A percentile compares a stretch with the other conserved stretches of the same genome.
Evolutionary conservation across 352 stramenopile genomes (phyloP).

Genomic region (Hyaloperonospora brassicae): DNA sequence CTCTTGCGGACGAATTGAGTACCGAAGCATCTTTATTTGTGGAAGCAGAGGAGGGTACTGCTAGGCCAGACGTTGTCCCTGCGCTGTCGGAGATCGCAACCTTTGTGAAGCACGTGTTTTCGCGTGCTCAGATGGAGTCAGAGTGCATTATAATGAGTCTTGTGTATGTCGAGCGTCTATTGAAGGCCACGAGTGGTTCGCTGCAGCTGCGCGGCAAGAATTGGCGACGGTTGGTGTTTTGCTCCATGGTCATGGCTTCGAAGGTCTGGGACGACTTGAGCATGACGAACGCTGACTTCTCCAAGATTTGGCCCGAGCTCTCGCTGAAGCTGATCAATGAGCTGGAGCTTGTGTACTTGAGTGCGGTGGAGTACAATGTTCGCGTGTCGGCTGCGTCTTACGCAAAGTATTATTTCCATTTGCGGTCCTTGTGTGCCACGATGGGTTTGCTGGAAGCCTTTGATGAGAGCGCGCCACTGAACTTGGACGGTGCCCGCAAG

Average conservation of each 20-base stretch:
- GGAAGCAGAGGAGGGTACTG: constrained; percentile 23
- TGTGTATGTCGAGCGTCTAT: constrained; percentile 94
- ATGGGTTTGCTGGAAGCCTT: constrained; percentile 77
- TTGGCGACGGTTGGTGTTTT: constrained; percentile 93
- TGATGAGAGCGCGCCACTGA: constrained; percentile 69
- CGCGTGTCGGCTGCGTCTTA: constrained; percentile 81
- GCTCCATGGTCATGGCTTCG: constrained; percentile 93
- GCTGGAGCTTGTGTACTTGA: constrained; percentile 90
- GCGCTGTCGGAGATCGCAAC: constrained; percentile 83
- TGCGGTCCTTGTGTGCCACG: constrained; percentile 90
- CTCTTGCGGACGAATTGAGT: constrained; percentile 24
- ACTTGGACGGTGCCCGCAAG: constrained; percentile 75
- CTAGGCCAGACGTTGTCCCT: constrained; percentile 53
- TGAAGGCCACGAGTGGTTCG: constrained; percentile 83
- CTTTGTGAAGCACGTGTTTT: constrained; percentile 93
- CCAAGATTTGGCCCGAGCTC: constrained; percentile 88
- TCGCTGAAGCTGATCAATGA: constrained; percentile 92
- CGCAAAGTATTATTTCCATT: constrained; percentile 95
- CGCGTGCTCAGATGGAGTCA: constrained; percentile 86
- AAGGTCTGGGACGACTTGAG: constrained; percentile 97
- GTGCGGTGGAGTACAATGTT: constrained; percentile 86
- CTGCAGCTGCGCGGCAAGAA: constrained; percentile 81
- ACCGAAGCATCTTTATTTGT: constrained; percentile 21
- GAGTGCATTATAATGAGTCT: constrained; percentile 98
- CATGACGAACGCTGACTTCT: constrained; percentile 98